Conservation (phyloP, 1,139 yeast genomes). For the Wickerhamomyces sp. region DNA sequence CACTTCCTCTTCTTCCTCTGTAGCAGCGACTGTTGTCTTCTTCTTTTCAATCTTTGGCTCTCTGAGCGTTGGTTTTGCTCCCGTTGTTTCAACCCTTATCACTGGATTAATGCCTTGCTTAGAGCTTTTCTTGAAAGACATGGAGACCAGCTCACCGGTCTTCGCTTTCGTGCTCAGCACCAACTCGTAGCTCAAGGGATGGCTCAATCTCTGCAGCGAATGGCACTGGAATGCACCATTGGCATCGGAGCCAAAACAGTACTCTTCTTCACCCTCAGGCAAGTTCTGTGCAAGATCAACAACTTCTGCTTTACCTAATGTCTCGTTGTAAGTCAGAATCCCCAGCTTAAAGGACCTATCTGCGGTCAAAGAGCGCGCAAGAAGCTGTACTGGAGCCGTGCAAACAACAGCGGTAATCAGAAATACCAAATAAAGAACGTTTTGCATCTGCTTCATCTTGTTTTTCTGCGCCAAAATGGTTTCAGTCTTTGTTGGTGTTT, state of each 20-base stretch:
- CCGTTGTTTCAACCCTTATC: constrained; percentile 5
- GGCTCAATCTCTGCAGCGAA: constrained; percentile 3
- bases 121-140: constrained; percentile 6
- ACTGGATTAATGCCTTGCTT: constrained; percentile 7
- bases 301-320: constrained; percentile 4
- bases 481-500: no score
- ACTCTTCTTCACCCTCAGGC: constrained; percentile 6
- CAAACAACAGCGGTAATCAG: background rate
- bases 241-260: constrained; percentile 20
- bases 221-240: constrained; percentile 15
- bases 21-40: background rate
- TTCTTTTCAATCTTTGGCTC: background rate
- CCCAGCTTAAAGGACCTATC: constrained; percentile 5
- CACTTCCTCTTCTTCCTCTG: constrained; percentile 5
- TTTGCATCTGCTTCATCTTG: background rate
- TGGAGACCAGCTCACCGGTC: constrained; percentile 10
- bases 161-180: constrained; percentile 8
- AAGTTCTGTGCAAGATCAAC: constrained; percentile 6
- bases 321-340: constrained; percentile 4
- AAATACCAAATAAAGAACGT: background rate
- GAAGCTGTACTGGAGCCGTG: constrained; percentile 4
- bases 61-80: constrained; percentile 8
- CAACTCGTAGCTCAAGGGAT: constrained; percentile 12
- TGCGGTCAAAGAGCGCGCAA: constrained; percentile 3
- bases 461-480: no score